Conservation (phyloP, 2,329 filamentous ascomycete genomes). For the Didymella pinodella region DNA sequence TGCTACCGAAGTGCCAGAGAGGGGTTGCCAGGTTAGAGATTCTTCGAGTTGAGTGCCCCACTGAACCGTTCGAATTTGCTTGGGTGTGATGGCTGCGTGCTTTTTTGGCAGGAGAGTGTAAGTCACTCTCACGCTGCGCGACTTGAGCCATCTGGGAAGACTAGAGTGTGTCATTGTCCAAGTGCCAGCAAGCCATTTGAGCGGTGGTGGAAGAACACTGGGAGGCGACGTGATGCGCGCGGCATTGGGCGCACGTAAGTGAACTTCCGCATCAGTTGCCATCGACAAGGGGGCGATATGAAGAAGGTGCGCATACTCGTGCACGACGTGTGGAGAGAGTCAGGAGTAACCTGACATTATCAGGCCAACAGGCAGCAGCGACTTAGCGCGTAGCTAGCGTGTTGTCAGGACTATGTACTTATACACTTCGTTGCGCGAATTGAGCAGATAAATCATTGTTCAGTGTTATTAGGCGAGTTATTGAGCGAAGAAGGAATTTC, state of each 20-base stretch:
- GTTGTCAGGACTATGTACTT: background rate
- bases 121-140: background rate
- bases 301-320: background rate
- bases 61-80: background rate
- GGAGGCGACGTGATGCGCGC: background rate
- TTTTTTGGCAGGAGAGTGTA: background rate
- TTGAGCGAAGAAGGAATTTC: background rate
- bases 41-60: background rate
- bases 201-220: background rate
- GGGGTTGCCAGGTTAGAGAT: background rate
- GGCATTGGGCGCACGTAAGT: background rate
- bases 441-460: no score
- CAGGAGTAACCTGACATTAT: background rate
- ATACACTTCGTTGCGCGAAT: background rate
- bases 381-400: background rate
- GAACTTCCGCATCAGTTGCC: background rate
- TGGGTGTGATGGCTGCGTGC: background rate
- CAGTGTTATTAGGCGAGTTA: no score
- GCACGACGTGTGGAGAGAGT: background rate
- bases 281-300: background rate
- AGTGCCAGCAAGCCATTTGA: background rate
- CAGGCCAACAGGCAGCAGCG: background rate
- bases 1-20: background rate
- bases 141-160: background rate
- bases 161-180: background rate